A percentile compares a stretch with the other conserved stretches of the same genome.
phyloP scores from a whole-genome alignment of 176 grass and related monocot species.

The Neostapfia colusana region DNA sequence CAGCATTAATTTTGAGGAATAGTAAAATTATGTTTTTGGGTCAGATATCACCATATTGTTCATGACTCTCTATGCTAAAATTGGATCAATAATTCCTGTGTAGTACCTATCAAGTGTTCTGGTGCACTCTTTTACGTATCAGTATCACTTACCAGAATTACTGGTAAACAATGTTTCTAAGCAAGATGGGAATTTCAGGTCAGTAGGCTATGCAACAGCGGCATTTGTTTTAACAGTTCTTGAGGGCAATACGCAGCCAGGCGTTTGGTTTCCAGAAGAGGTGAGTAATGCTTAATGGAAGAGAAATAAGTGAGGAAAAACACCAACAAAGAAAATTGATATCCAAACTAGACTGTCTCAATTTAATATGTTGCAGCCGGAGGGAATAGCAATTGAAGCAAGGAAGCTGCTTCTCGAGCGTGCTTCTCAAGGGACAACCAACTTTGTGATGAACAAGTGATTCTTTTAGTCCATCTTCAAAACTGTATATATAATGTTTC shows the following conservation, averaged over 20 bases:
- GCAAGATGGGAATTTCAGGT: conserved; percentile 43
- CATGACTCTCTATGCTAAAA: neutral
- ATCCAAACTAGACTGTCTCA: conserved; percentile 12
- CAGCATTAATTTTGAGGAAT: neutral
- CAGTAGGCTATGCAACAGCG: conserved; percentile 50
- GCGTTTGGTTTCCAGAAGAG: conserved; percentile 94
- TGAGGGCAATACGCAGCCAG: conserved; percentile 69
- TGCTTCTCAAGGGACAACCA: conserved; percentile 57
- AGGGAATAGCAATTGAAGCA: conserved; percentile 74
- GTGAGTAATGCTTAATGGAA: conserved; percentile 29
- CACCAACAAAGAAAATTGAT: neutral
- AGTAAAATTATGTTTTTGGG: neutral
- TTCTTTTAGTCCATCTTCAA: neutral
- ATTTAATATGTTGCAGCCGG: conserved; percentile 54
- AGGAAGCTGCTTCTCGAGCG: conserved; percentile 74
- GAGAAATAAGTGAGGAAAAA: neutral
- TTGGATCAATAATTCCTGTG: neutral
- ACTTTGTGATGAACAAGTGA: conserved; percentile 68
- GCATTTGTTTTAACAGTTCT: conserved; percentile 75
- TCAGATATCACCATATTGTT: neutral
- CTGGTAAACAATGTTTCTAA: neutral
- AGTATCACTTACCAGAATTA: neutral
- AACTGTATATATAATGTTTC: neutral
- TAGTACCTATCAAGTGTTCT: neutral
- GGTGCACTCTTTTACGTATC: neutral